Evolutionary conservation across 805 yeast species (phyloP).

Genomic region (Metschnikowia lunata): DNA sequence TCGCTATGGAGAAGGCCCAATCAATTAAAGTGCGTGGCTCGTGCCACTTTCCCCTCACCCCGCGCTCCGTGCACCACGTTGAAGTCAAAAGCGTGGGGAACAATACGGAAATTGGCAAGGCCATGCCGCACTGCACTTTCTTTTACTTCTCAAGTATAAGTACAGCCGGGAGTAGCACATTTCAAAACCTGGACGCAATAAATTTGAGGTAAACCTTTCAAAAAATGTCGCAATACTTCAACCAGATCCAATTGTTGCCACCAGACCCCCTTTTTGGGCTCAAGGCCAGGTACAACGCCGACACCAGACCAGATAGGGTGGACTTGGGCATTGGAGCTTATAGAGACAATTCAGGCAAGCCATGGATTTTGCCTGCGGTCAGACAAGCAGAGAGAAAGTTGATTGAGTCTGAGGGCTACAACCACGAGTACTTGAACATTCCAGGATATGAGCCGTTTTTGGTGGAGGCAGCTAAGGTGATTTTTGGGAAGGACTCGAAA

Average conservation of each 20-base stretch:
- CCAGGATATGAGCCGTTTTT: slow-evolving; percentile 69
- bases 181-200: neutral
- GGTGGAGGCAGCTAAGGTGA: slow-evolving; percentile 64
- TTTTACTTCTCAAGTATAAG: neutral
- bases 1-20: too few relatives aligned
- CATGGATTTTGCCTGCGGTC: slow-evolving; percentile 71
- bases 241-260: slow-evolving; percentile 60
- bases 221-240: slow-evolving; percentile 36
- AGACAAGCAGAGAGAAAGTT: slow-evolving; percentile 62
- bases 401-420: slow-evolving; percentile 44
- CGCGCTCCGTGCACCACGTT: too few relatives aligned
- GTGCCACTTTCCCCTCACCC: too few relatives aligned
- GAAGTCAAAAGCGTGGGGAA: neutral
- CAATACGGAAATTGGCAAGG: neutral
- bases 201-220: neutral
- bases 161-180: neutral
- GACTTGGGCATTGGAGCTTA: slow-evolving; percentile 85
- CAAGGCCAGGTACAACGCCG: slow-evolving; percentile 60
- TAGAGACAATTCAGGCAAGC: slow-evolving; percentile 64
- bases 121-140: too few relatives aligned
- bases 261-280: slow-evolving; percentile 86
- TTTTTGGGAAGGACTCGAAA: slow-evolving; percentile 53
- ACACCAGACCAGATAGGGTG: slow-evolving; percentile 61
- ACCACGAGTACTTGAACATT: slow-evolving; percentile 85
- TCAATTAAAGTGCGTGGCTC: too few relatives aligned